Evolutionary conservation across 1,139 yeast genomes (phyloP), one percentile per base, ranked within the genome.

Genomic region (Magnusiomyces clavatus): DNA sequence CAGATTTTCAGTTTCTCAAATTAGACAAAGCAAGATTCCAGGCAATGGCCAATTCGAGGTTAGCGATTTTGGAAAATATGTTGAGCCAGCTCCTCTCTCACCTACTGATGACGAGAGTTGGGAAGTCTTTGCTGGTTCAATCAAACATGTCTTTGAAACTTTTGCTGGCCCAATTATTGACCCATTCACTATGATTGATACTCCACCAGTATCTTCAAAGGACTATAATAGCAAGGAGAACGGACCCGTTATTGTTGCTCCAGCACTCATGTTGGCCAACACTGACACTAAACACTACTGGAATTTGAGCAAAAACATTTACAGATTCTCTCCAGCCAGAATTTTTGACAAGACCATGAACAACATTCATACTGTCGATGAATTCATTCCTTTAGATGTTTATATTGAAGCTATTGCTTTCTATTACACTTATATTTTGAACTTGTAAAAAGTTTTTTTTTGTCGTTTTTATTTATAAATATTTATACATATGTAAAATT

Each of bases 241-340:
- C 13, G 29, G 29, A 13, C 31, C 44, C 14, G 51, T 79, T 31
- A 69, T 82, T 31, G 72, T 83, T 49, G 71, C 89, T 1, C 94
- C 95, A 10, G 72, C 78, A 14, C 64, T 86, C 48, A 78, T 85
- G 80, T 76, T 86, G 4, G 96, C 86, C 34, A 88, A 88, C 67
- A 88, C 96, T 2, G 96, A 88, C 65, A 87, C 96, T 12, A 77
- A 79, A 64, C 77, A 80, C 64, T 87, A 84, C 69, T 86, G 94
- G 90, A 68, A 73, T 49, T 72, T 88, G 63, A 78, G 89, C 14
- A 72, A 74, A 52, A 79, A 85, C 64, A 86, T 88, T 55, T 86
- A 76, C 73, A 77, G 96, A 60, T 83, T 76, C 66, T 65, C 76
- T 17, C 85, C 83, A 0, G 56, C 56, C 8, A 48, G 64, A 39